Percentiles rank a stretch among this genome's conserved stretches.
Evolutionary conservation across 345 rosid species (phyloP).

Genomic region (Lepidium africanum): DNA sequence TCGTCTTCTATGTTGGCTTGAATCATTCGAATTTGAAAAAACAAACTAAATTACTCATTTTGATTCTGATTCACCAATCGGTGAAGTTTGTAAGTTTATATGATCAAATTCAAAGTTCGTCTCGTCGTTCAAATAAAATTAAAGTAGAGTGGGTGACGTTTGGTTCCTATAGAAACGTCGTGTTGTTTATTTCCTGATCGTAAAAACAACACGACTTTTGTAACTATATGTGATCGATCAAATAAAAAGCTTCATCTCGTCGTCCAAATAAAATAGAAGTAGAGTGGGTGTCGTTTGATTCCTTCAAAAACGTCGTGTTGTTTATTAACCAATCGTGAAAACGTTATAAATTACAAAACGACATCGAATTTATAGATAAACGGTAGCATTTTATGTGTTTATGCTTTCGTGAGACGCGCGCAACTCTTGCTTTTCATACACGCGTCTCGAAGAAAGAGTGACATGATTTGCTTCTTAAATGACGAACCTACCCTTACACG

Average conservation of each 20-base stretch:
- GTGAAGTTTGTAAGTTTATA: neutral
- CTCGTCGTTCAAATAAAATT: neutral
- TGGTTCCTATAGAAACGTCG: neutral
- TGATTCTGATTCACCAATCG: constrained; percentile 8
- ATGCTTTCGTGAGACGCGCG: constrained; percentile 23
- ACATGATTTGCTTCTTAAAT: constrained; percentile 19
- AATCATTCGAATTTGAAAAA: neutral
- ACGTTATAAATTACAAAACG: neutral
- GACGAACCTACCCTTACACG: constrained; percentile 26
- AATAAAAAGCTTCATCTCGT: neutral
- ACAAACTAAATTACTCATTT: neutral
- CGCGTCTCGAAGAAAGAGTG: constrained; percentile 30
- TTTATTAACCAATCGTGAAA: neutral
- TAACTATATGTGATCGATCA: too few species aligned
- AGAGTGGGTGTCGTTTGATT: neutral
- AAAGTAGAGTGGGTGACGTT: constrained; percentile 11
- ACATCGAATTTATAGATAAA: neutral
- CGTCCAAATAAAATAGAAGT: neutral
- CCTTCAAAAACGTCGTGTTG: neutral
- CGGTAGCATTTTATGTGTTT: too few species aligned
- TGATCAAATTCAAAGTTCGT: neutral
- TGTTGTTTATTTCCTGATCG: neutral
- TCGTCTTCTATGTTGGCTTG: constrained; percentile 8
- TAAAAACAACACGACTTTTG: too few species aligned
- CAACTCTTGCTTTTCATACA: constrained; percentile 32